Percentiles rank a stretch among this genome's conserved stretches.
Conservation (phyloP, 2,329 filamentous ascomycete species). For the Colletotrichum chlorophyti region DNA sequence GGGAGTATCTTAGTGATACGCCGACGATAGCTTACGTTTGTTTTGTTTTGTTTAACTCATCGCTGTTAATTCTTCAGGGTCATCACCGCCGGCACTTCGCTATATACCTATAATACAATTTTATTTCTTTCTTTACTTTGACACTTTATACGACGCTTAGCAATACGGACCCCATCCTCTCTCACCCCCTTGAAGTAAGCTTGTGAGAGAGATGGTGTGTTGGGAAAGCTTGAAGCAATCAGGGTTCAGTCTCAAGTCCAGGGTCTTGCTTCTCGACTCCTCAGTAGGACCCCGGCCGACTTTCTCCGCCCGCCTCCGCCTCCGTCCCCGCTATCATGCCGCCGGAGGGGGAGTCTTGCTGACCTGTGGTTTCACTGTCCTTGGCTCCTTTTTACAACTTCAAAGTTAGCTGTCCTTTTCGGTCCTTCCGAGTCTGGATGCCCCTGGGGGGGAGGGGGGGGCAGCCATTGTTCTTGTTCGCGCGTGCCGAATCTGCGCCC, state of each 20-base stretch:
- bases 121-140: too few species aligned
- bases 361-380: too few species aligned
- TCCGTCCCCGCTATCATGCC: neutral
- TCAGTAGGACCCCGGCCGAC: neutral
- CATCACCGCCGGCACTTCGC: neutral
- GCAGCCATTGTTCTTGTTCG: too few species aligned
- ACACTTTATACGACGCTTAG: too few species aligned
- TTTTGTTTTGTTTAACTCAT: neutral
- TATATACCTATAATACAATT: too few species aligned
- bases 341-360: neutral
- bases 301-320: neutral
- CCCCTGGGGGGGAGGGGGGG: neutral
- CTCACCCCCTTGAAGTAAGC: neutral
- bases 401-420: too few species aligned
- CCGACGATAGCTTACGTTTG: neutral
- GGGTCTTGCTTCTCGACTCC: conserved; percentile 17
- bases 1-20: neutral
- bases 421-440: too few species aligned
- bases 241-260: conserved; percentile 9
- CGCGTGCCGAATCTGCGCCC: neutral
- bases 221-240: neutral
- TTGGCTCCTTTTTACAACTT: too few species aligned
- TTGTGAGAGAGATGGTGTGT: neutral
- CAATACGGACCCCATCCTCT: too few species aligned
- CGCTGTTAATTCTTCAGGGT: neutral